Percentiles rank a stretch among this genome's conserved stretches.
phyloP scores from a whole-genome alignment of 129 eudicot species.

The Dittrichia graveolens region DNA sequence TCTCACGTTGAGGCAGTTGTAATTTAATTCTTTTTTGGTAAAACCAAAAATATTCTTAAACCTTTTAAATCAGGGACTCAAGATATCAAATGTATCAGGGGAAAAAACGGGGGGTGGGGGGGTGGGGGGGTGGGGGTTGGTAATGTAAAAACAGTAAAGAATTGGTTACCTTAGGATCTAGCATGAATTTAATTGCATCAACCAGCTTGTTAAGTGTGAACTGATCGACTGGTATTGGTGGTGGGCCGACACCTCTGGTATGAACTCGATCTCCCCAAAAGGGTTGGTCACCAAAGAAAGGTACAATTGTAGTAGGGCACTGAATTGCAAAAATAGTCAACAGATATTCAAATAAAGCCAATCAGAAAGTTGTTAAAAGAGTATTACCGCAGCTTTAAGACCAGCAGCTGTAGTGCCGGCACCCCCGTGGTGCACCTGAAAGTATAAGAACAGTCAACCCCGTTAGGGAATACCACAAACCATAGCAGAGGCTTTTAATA shows the following conservation, averaged over 20 bases:
- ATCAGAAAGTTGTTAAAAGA: neutral
- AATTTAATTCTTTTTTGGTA: no score
- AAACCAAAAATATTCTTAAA: no score
- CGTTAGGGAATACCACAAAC: neutral
- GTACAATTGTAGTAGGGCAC: slow-evolving; percentile 98
- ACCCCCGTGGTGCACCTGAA: slow-evolving; percentile 99
- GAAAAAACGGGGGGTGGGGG: no score
- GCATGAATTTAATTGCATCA: slow-evolving; percentile 82
- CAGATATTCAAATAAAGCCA: neutral
- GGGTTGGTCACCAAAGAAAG: slow-evolving; percentile 98
- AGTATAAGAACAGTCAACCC: slow-evolving; percentile 8
- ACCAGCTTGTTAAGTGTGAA: slow-evolving; percentile 73
- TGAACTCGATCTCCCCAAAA: slow-evolving; percentile 99
- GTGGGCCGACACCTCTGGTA: slow-evolving; percentile 93
- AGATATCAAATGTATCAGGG: no score
- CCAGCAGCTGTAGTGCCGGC: slow-evolving; percentile 99
- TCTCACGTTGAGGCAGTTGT: neutral
- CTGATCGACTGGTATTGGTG: slow-evolving; percentile 85
- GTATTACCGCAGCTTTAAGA: slow-evolving; percentile 91
- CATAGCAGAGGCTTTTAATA: neutral
- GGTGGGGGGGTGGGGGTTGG: no score
- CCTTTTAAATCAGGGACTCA: no score
- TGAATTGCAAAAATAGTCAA: slow-evolving; percentile 33
- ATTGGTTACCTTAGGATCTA: slow-evolving; percentile 70
- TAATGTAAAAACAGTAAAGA: neutral